Base-by-base conservation (phyloP, 2,329 filamentous ascomycete species). In the Trichoderma polysporum region DNA sequence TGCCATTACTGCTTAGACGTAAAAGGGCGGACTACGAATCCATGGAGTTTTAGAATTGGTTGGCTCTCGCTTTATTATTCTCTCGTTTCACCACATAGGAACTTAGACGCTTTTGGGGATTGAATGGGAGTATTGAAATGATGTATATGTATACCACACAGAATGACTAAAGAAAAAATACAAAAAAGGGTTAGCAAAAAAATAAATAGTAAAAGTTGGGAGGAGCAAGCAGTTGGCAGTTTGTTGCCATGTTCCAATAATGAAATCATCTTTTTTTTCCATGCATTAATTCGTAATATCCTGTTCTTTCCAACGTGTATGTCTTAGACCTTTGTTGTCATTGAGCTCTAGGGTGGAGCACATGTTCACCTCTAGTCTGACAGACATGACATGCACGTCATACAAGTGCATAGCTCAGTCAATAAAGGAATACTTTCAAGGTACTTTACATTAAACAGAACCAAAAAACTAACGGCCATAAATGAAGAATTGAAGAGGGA, bases 1-100 rank as follows among this genome's bases (percentile, higher is more conserved):
- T 39, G 67, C 69, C 66, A 66, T 73, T 41, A 68, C 63, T 25
- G 70, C 68, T 29, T 72, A 63, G 65, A 33, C 15, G 31, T n/a
- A 27, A 29, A 31, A 27, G 19, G 10, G 37, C 27, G 19, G 25
- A 17, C 17, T n/a, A 29, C 4, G 39, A 49, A 49, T 31, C 17
- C n/a, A 41, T 45, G 60, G 60, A 54, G 60, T 68, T 65, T 58
- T 68, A 65, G 66, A 62, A 59, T 56, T 49, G 52, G 60, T 57
- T 58, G 45, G 66, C 60, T 65, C 53, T 68, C 39, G 60, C 53
- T 57, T 49, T 65, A 52, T 61, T 45, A 52, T 65, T 65, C 60
- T 59, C 60, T 68, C 60, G 59, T 65, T 68, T 56, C 29, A n/a
- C 27, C 39, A 27, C 29, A 31, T 61, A 54, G 56, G 56, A 33